Conservation (phyloP, 257 asterid genomes). For the Nemophila menziesii region DNA sequence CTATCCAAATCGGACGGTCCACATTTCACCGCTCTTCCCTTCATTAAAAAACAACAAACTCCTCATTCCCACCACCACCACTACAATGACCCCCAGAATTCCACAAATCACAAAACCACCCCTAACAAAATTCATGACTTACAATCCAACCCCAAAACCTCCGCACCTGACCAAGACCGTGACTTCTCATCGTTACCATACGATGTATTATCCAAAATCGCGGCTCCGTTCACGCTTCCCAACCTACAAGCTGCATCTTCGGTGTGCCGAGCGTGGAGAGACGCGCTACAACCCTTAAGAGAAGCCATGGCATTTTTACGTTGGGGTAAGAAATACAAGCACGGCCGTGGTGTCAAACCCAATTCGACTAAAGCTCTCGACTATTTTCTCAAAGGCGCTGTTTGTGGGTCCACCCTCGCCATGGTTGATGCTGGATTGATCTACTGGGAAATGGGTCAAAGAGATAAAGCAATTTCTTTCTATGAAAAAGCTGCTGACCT, state of each 20-base stretch:
- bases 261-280: slow-evolving; percentile 75
- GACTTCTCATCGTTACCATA: slow-evolving; percentile 53
- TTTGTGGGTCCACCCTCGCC: slow-evolving; percentile 74
- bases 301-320: slow-evolving; percentile 49
- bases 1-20: slow-evolving; percentile 26
- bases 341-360: slow-evolving; percentile 45
- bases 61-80: slow-evolving; percentile 6
- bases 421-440: slow-evolving; percentile 83
- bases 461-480: slow-evolving; percentile 39
- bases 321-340: slow-evolving; percentile 70
- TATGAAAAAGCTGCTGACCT: slow-evolving; percentile 11
- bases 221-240: slow-evolving; percentile 40
- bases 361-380: slow-evolving; percentile 51
- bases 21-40: slow-evolving; percentile 17
- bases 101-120: background rate
- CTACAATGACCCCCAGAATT: slow-evolving; percentile 1
- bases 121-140: background rate
- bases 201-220: slow-evolving; percentile 41
- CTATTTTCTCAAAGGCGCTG: slow-evolving; percentile 58
- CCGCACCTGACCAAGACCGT: background rate
- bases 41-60: background rate
- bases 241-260: slow-evolving; percentile 60
- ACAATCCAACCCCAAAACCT: background rate
- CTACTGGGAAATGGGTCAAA: slow-evolving; percentile 66
- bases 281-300: slow-evolving; percentile 60